These are phyloP conservation scores for Chondrus crispus DNA, from an alignment of 23 red algal genomes.

Conservation along the genomic window DNA sequence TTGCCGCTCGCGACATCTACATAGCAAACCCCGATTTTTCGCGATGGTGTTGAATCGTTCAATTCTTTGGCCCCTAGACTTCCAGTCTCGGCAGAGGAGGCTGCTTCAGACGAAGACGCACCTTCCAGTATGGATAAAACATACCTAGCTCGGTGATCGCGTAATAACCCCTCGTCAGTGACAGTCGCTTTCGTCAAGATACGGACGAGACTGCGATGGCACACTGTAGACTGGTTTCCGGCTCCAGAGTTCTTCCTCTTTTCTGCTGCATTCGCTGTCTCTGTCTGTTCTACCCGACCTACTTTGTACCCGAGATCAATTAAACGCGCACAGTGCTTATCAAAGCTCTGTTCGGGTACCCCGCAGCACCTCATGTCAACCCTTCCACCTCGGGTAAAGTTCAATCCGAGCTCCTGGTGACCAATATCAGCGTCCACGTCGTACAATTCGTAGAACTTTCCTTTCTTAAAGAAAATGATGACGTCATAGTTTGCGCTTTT, in stretches of 20 bases:
- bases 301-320: constrained; percentile 89
- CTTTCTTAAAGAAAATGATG: constrained; percentile 96
- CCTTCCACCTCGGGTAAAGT: constrained; percentile 89
- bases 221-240: constrained; percentile 54
- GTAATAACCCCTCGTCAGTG: constrained; percentile 59
- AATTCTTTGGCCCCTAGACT: neutral
- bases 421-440: constrained; percentile 95
- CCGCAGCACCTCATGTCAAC: constrained; percentile 98
- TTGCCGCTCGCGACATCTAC: constrained; percentile 78
- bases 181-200: constrained; percentile 91
- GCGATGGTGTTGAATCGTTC: neutral
- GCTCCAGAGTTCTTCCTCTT: constrained; percentile 33
- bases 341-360: constrained; percentile 91
- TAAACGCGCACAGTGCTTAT: constrained; percentile 75
- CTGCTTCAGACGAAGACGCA: neutral
- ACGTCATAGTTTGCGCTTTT: constrained; percentile 84
- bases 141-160: constrained; percentile 73
- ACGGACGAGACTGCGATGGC: constrained; percentile 82
- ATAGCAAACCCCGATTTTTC: constrained; percentile 74
- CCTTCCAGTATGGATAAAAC: constrained; percentile 59
- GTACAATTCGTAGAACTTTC: constrained; percentile 98
- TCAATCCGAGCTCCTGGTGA: constrained; percentile 75
- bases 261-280: constrained; percentile 79
- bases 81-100: neutral
- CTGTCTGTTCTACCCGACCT: constrained; percentile 93